phyloP scores from a whole-genome alignment of 2,329 filamentous ascomycete genomes.

The Paecilomyces formosus region DNA sequence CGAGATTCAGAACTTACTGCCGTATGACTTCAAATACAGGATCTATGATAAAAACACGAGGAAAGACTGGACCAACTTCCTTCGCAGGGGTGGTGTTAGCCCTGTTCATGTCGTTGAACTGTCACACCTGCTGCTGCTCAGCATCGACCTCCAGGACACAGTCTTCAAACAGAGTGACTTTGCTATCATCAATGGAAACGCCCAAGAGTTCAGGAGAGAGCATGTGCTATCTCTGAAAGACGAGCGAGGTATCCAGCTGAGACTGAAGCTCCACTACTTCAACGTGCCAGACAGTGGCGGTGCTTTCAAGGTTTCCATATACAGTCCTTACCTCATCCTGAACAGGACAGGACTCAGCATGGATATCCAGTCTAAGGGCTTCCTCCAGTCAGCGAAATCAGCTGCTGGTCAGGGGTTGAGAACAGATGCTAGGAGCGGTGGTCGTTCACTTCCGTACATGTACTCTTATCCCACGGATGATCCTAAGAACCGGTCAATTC shows the following conservation, averaged over 20 bases:
- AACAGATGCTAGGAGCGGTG: constrained; percentile 43
- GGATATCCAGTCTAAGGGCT: constrained; percentile 79
- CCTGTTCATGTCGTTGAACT: constrained; percentile 96
- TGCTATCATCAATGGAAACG: constrained; percentile 88
- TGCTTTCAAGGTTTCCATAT: constrained; percentile 91
- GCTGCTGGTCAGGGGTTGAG: constrained; percentile 73
- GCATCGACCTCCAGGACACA: constrained; percentile 94
- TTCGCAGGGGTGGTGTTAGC: constrained; percentile 92
- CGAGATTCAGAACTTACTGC: constrained; percentile 87
- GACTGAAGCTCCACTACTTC: constrained; percentile 84
- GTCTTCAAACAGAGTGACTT: constrained; percentile 94
- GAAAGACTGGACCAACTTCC: constrained; percentile 98
- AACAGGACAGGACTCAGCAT: constrained; percentile 93
- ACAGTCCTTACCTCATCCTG: constrained; percentile 87
- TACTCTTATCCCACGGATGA: constrained; percentile 89
- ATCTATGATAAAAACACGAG: constrained; percentile 99
- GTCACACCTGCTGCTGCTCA: constrained; percentile 84
- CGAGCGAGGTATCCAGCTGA: constrained; percentile 67
- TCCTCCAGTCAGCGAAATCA: constrained; percentile 73
- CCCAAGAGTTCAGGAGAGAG: constrained; percentile 81
- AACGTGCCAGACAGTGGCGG: constrained; percentile 85
- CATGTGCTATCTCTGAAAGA: constrained; percentile 75
- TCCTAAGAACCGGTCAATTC: constrained; percentile 77
- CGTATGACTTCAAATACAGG: constrained; percentile 97
- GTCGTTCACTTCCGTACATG: constrained; percentile 81